phyloP scores from a whole-genome alignment of 2,329 filamentous ascomycete genomes.

The Tolypocladium nubicola region DNA sequence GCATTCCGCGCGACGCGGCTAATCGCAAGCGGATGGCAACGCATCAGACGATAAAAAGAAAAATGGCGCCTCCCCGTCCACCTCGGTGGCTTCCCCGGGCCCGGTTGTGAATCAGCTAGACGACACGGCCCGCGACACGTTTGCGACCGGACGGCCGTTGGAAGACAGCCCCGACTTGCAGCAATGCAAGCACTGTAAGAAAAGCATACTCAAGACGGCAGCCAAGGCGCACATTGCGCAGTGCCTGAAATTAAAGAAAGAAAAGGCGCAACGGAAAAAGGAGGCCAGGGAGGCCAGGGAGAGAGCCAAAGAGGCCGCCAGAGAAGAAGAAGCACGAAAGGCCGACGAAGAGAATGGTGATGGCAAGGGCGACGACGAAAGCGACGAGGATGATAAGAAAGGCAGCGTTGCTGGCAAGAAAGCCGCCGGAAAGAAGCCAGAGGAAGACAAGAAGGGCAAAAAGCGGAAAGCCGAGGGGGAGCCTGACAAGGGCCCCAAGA shows the following conservation, averaged over 20 bases:
- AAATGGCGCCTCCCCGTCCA: constrained; percentile 30
- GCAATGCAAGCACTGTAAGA: constrained; percentile 90
- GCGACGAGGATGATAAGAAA: constrained; percentile 34
- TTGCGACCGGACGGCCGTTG: constrained; percentile 70
- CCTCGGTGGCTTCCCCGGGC: constrained; percentile 35
- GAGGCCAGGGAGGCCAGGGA: constrained; percentile 63
- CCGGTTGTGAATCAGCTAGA: constrained; percentile 60
- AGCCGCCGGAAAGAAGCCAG: constrained; percentile 56
- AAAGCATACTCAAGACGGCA: constrained; percentile 65
- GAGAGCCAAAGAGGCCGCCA: constrained; percentile 50
- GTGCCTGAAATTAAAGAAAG: constrained; percentile 76
- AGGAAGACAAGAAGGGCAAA: constrained; percentile 59
- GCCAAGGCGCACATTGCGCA: constrained; percentile 72
- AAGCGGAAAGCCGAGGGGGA: constrained; percentile 69
- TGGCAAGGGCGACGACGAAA: constrained; percentile 39
- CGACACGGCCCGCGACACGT: constrained; percentile 65
- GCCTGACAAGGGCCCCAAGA: constrained; percentile 72
- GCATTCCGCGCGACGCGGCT: background rate
- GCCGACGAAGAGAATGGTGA: constrained; percentile 36
- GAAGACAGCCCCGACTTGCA: constrained; percentile 72
- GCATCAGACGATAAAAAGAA: constrained; percentile 43
- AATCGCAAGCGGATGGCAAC: background rate
- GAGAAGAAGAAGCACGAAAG: constrained; percentile 44
- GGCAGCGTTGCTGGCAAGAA: constrained; percentile 42
- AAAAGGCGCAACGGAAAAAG: constrained; percentile 68